A percentile compares a stretch with the other conserved stretches of the same genome.
Evolutionary conservation across 768 basidiomycete species (phyloP).

Genomic region (Crassisporium funariophilum): DNA sequence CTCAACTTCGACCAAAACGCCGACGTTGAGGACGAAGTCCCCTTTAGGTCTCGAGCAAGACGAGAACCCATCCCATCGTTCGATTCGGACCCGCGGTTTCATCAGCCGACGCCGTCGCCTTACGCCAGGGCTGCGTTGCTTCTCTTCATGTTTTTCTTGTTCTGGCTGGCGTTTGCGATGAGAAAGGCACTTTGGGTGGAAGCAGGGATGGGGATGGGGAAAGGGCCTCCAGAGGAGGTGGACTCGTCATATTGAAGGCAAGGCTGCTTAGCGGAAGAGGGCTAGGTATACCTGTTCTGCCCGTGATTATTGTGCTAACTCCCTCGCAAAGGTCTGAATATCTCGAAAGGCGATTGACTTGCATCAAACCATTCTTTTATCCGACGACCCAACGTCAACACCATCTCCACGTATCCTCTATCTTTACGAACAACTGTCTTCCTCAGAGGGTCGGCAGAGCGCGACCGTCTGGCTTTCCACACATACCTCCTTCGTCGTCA

Average conservation of each 20-base stretch:
- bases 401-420: too few species aligned
- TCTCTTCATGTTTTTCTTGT: constrained; percentile 38
- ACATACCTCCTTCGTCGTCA: too few species aligned
- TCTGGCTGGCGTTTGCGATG: constrained; percentile 40
- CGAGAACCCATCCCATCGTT: constrained; percentile 23
- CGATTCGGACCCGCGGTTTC: constrained; percentile 46
- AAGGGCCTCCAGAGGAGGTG: constrained; percentile 13
- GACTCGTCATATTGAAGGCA: constrained; percentile 19
- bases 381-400: too few species aligned
- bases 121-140: constrained; percentile 55
- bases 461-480: too few species aligned
- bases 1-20: constrained; percentile 8
- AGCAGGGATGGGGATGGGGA: constrained; percentile 20
- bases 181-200: constrained; percentile 28
- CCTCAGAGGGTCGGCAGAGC: too few species aligned
- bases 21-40: constrained; percentile 22
- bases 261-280: too few species aligned
- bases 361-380: too few species aligned
- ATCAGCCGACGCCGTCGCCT: constrained; percentile 48
- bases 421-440: too few species aligned
- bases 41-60: constrained; percentile 10
- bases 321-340: too few species aligned
- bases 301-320: too few species aligned
- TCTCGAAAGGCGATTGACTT: too few species aligned
- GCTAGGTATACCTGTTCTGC: too few species aligned